Percentiles rank a stretch among this genome's conserved stretches.
Evolutionary conservation across 2,329 filamentous ascomycete genomes (phyloP).

Genomic region (Colletotrichum chrysophilum): DNA sequence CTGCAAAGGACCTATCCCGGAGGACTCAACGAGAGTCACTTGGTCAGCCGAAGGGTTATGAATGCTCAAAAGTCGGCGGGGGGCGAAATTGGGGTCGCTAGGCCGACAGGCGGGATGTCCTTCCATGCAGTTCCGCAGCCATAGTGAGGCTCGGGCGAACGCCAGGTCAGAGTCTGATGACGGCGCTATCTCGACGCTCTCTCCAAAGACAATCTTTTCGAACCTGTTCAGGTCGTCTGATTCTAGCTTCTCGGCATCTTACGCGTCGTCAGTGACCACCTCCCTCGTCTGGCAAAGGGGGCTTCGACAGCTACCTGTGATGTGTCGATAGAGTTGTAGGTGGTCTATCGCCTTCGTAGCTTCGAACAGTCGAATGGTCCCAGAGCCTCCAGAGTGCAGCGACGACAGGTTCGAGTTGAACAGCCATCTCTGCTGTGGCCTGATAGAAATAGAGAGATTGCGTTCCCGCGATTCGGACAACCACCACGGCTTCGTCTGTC

Average conservation of each 20-base stretch:
- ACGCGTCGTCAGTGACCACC: neutral
- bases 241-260: neutral
- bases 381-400: neutral
- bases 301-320: neutral
- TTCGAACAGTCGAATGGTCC: neutral
- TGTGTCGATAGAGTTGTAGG: neutral
- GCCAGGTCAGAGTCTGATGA: neutral
- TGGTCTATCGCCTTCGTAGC: neutral
- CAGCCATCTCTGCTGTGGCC: neutral
- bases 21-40: neutral
- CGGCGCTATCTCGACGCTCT: neutral
- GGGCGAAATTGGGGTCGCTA: neutral
- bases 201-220: neutral
- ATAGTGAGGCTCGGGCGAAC: neutral
- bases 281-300: neutral
- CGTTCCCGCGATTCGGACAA: neutral
- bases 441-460: neutral
- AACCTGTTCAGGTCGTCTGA: neutral
- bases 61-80: neutral
- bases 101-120: neutral
- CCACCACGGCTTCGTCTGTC: neutral
- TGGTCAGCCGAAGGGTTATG: neutral
- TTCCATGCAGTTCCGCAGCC: neutral
- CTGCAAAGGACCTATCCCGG: rapidly evolving
- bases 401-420: neutral